A percentile compares a stretch with the other conserved stretches of the same genome.
Evolutionary conservation across 2,329 filamentous ascomycete genomes (phyloP).

Genomic region (Scedosporium aurantiacum): DNA sequence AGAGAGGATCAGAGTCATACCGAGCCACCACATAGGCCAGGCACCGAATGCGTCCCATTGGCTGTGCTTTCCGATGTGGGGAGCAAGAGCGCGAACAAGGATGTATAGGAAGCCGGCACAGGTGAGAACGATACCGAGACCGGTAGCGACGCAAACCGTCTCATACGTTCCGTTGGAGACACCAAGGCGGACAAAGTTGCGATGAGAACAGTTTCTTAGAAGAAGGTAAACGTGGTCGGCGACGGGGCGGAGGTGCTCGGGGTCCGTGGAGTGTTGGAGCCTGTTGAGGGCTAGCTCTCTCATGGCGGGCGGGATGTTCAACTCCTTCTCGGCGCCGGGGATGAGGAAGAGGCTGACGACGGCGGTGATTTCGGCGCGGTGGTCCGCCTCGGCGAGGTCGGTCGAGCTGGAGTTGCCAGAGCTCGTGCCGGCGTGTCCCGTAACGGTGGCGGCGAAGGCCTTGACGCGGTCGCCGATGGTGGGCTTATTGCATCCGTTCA

Average conservation of each 20-base stretch:
- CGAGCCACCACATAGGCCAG: constrained; percentile 35
- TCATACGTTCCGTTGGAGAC: constrained; percentile 40
- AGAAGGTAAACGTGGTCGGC: constrained; percentile 35
- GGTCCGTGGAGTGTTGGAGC: constrained; percentile 24
- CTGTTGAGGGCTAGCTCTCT: constrained; percentile 25
- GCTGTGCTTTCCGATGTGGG: constrained; percentile 24
- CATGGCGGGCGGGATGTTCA: constrained; percentile 33
- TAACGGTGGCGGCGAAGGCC: constrained; percentile 11
- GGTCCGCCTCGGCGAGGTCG: constrained; percentile 7
- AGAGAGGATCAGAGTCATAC: constrained; percentile 29
- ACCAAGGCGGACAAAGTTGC: constrained; percentile 41
- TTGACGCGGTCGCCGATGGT: constrained; percentile 14
- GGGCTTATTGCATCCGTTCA: constrained; percentile 8
- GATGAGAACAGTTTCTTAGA: constrained; percentile 35
- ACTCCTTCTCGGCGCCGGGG: constrained; percentile 30
- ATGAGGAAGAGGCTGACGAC: constrained; percentile 29
- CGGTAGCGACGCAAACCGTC: constrained; percentile 34
- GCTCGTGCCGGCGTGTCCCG: constrained; percentile 8
- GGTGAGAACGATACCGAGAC: constrained; percentile 29
- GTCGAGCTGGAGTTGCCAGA: background rate
- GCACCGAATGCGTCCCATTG: constrained; percentile 30
- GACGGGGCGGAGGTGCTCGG: constrained; percentile 27
- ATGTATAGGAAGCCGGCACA: constrained; percentile 27
- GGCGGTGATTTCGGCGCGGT: constrained; percentile 24
- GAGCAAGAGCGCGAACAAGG: constrained; percentile 27